A percentile compares a stretch with the other conserved stretches of the same genome.
Conservation (phyloP, 306 rosid genomes). For the Vigna radiata region DNA sequence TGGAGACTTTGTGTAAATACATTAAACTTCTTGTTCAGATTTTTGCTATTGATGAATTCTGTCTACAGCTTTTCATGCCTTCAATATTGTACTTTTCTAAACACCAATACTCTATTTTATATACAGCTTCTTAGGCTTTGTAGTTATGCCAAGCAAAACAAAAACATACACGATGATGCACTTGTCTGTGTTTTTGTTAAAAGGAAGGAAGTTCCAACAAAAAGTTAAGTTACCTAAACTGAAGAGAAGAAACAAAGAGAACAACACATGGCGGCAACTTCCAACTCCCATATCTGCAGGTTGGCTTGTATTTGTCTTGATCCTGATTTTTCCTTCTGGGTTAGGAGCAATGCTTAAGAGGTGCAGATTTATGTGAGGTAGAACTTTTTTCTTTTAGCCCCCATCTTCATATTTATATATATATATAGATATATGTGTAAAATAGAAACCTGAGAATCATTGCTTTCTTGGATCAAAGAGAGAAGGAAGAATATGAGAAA, state of each 20-base stretch:
- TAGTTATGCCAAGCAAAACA: conserved; percentile 34
- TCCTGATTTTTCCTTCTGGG: conserved; percentile 46
- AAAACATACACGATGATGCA: background rate
- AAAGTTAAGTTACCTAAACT: conserved; percentile 64
- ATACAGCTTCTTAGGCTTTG: conserved; percentile 16
- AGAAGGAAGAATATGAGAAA: conserved; percentile 89
- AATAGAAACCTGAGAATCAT: conserved; percentile 63
- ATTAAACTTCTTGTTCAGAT: background rate
- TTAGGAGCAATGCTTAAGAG: conserved; percentile 55
- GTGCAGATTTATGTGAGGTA: conserved; percentile 58
- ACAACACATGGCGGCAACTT: conserved; percentile 52
- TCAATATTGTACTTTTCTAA: background rate
- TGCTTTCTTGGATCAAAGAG: conserved; percentile 85
- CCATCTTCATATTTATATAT: conserved; percentile 34
- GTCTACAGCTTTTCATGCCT: conserved; percentile 30
- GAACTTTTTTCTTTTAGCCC: conserved; percentile 51
- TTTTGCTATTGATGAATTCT: conserved; percentile 9
- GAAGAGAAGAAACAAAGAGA: conserved; percentile 64
- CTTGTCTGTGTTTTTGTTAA: background rate
- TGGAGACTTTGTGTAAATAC: background rate
- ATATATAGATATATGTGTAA: conserved; percentile 27
- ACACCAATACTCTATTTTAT: conserved; percentile 2
- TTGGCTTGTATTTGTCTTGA: conserved; percentile 40
- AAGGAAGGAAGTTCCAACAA: conserved; percentile 18
- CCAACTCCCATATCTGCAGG: conserved; percentile 65